A percentile compares a stretch with the other conserved stretches of the same genome.
These are phyloP conservation scores for Silene noctiflora DNA, from an alignment of 179 eudicot genomes.

Conservation along the genomic window DNA sequence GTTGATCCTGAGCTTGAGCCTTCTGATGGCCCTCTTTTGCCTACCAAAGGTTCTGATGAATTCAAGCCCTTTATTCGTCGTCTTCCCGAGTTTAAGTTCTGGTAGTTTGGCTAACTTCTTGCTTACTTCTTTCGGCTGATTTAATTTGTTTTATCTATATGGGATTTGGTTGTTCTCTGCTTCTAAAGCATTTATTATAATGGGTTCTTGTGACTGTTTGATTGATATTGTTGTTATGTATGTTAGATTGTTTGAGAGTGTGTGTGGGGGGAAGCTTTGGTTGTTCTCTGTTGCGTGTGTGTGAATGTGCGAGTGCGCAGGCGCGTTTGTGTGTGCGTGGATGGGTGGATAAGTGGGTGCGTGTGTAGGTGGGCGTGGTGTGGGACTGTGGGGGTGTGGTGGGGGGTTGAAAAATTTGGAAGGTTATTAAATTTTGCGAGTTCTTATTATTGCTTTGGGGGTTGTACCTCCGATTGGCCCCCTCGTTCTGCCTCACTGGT, in stretches of 20 bases:
- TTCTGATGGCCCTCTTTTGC: conserved; percentile 60
- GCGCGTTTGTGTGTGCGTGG: too few species aligned
- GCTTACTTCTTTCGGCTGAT: not conserved
- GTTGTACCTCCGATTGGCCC: not conserved
- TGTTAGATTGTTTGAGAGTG: too few species aligned
- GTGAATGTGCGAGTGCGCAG: too few species aligned
- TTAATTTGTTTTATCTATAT: not conserved
- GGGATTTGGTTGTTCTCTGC: not conserved
- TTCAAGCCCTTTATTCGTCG: conserved; percentile 76
- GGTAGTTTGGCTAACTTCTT: conserved; percentile 33
- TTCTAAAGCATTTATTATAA: not conserved
- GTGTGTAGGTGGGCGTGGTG: too few species aligned
- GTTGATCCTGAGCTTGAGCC: conserved; percentile 67
- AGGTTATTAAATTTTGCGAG: not conserved
- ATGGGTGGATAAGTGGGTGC: too few species aligned
- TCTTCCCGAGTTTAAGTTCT: conserved; percentile 74
- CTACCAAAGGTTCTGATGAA: conserved; percentile 77
- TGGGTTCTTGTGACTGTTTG: not conserved
- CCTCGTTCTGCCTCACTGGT: too few species aligned
- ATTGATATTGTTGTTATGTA: not conserved
- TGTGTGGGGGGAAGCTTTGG: too few species aligned
- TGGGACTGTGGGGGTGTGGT: too few species aligned
- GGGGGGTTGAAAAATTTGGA: too few species aligned
- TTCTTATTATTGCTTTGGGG: not conserved
- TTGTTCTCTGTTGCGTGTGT: too few species aligned